These are phyloP conservation scores for Vitis labrusca DNA, from an alignment of 164 flowering plant genomes.

Conservation along the genomic window DNA sequence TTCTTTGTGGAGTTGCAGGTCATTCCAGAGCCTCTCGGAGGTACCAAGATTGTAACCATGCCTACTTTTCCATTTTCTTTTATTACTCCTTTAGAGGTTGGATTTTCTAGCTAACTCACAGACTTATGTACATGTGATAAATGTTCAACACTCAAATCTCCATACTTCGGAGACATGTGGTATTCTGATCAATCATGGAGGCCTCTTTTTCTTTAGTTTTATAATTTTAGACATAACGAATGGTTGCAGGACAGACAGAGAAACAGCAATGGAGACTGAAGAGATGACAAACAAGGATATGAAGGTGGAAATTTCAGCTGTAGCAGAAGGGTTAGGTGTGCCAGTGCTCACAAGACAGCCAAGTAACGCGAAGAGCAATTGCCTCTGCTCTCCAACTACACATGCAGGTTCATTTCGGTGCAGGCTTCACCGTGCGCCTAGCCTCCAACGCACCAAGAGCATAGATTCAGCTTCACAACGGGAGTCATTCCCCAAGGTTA, in stretches of 20 bases:
- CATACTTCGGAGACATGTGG: too few species aligned
- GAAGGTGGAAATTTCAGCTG: conserved; percentile 15
- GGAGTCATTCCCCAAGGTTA: conserved; percentile 15
- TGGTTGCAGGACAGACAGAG: background rate
- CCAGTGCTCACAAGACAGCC: conserved; percentile 37
- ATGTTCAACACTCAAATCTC: too few species aligned
- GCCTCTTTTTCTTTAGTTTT: background rate
- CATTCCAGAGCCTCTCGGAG: background rate
- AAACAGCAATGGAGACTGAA: conserved; percentile 4
- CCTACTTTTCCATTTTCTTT: too few species aligned
- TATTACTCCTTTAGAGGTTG: too few species aligned
- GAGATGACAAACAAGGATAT: conserved; percentile 9
- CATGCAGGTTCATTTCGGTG: conserved; percentile 63
- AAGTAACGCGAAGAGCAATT: conserved; percentile 36
- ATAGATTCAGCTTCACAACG: conserved; percentile 24
- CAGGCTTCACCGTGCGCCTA: conserved; percentile 55
- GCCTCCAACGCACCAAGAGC: conserved; percentile 55
- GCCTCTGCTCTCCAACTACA: conserved; percentile 68
- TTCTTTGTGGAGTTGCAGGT: background rate
- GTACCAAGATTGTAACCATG: background rate
- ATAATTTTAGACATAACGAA: background rate
- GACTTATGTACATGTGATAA: too few species aligned
- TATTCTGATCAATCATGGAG: too few species aligned
- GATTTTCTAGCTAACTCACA: too few species aligned
- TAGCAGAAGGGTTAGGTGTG: background rate